Evolutionary conservation across 495 filamentous ascomycete species (phyloP), one percentile per base, ranked within the genome.

Genomic region (Filosporella fistucella): DNA sequence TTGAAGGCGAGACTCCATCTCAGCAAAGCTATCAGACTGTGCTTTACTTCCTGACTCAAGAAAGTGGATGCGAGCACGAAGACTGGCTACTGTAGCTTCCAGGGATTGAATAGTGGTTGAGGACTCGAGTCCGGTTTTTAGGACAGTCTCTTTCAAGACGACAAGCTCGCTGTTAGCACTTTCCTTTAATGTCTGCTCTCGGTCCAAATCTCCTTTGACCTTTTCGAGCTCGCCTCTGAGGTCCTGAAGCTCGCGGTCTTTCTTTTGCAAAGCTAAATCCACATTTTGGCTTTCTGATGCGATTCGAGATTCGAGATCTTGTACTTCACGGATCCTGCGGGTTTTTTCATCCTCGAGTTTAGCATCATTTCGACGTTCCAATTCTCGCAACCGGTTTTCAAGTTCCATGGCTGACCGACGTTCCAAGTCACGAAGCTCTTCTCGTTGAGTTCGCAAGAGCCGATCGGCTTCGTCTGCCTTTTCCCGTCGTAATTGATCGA

Each of bases 31-130:
- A 49, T 87, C 72, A 4, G 86, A 88, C 60, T 95, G 89, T 25
- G 88, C 82, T 62, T 95, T 86, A 55, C 82, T 83, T 49, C 89
- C 87, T 11, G 86, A 89, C 64, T 96, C 89, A 16, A 96, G 78
- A 59, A 91, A 89, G 47, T 93, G 84, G 45, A 93, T 86, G 36
- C 86, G 81, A 4, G 83, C 84, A 51, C 82, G 81, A 30, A 94
- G 76, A 9, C 83, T 84, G 38, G 82, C 79, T 29, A 84, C 81
- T 4, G 84, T 79, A 2, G 80, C 81, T 49, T 96, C 89, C 16
- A 96, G 63, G 0, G 75, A 76, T 26, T 82, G 65, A 41, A 75
- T 75, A n/a, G 79, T 80, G 23, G 72, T 73, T 26, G 78, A 75
- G 30, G 75, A 71, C 17, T 86, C 81, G 20, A 78, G 68, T n/a